A percentile compares a stretch with the other conserved stretches of the same genome.
phyloP scores from a whole-genome alignment of 169 alveolate species.

The Plasmodium knowlesi region DNA sequence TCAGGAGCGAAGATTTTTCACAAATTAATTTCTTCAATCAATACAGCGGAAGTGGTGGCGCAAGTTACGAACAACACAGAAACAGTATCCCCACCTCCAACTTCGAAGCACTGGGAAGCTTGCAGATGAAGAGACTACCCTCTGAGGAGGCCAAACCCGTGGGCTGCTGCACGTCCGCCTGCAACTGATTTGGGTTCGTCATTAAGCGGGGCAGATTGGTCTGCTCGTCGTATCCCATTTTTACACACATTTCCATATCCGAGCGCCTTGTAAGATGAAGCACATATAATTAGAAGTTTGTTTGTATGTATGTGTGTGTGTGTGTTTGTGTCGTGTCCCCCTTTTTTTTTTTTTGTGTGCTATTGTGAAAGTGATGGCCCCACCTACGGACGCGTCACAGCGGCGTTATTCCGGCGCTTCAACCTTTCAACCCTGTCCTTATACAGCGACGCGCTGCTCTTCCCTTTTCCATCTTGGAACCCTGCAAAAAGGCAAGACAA shows the following conservation, averaged over 20 bases:
- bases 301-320: no score
- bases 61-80: constrained; percentile 25
- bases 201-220: not conserved
- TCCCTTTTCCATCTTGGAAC: not conserved
- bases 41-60: constrained; percentile 21
- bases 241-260: not conserved
- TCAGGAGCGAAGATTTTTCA: constrained; percentile 43
- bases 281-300: not conserved
- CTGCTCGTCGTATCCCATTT: not conserved
- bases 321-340: no score
- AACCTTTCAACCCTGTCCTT: not conserved
- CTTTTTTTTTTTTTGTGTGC: not conserved
- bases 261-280: not conserved
- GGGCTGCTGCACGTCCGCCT: constrained; percentile 60
- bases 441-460: not conserved
- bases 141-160: constrained; percentile 73
- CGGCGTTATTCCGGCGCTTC: not conserved
- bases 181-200: constrained; percentile 10
- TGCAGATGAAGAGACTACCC: constrained; percentile 67
- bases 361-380: not conserved
- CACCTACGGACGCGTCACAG: not conserved
- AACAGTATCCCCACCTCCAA: constrained; percentile 42
- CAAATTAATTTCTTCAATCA: constrained; percentile 47
- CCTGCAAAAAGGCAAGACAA: not conserved
- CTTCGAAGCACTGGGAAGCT: constrained; percentile 33